Base-by-base conservation (phyloP, 768 basidiomycete species). In the Lactarius deliciosus region DNA sequence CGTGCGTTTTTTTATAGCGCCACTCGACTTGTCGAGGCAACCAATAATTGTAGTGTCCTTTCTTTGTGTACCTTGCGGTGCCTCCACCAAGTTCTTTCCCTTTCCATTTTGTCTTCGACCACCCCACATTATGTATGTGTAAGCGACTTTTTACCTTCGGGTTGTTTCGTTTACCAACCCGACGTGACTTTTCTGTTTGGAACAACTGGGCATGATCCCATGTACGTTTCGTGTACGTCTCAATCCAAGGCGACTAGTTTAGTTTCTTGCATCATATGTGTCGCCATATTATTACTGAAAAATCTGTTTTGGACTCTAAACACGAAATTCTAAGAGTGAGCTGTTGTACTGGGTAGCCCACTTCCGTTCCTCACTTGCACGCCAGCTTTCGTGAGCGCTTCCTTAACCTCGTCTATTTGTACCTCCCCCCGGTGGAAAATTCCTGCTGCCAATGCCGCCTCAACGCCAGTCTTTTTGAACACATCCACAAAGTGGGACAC, bases 391-490 rank as follows among this genome's bases (percentile, higher is more conserved):
- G 72, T 73, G 69, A 92, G 73, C 2, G 80, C 77, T 53, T 77
- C 76, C 78, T 98, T 99, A 64, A 98, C 91, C 58, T 91, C 87
- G 56, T 78, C 77, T 68, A 99, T 96, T 50, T 77, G 81, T 5
- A 99, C 96, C 75, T 98, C 91, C 56, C 82, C 84, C 38, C 97
- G 80, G 76, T 99, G 97, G 77, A 99, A 99, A 70, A 98, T 97
- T 1, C 97, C 97, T 13, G 97, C 97, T 11, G 97, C 97, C 64
- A 99, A 77, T 2, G 91, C 97, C 55, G 97, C 94, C 76, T 96
- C 95, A 2, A 88, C 94, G 3, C 79, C 82, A 3, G 94, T 95
- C 71, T 83, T 77, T 64, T 80, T 74, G 76, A 99, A 99, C 20
- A 95, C 90, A 58, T 92, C 84, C n/a, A 87, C 82, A 74, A 99